Evolutionary conservation across 208 protist species (phyloP).

Genomic region (Tetramitus jugosus): DNA sequence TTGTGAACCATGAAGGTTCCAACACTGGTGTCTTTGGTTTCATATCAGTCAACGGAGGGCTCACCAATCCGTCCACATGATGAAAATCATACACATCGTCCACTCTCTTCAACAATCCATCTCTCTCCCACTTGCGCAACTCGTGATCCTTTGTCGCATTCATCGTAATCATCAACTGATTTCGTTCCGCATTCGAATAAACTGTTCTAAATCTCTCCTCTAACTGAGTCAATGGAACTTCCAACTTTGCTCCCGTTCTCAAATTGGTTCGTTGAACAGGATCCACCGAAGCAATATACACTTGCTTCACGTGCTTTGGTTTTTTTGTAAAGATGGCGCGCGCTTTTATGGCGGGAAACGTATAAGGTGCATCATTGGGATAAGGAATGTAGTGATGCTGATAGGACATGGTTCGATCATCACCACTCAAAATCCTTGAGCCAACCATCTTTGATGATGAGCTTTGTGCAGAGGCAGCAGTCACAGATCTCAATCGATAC

Average conservation of each 20-base stretch:
- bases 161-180: not conserved
- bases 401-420: no score
- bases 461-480: no score
- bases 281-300: conserved; percentile 1
- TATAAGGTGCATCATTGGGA: conserved; percentile 22
- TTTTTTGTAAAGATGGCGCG: conserved; percentile 12
- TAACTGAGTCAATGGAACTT: conserved; percentile 18
- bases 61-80: not conserved
- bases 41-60: not conserved
- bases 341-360: conserved; percentile 12
- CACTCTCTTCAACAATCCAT: not conserved
- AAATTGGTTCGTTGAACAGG: not conserved
- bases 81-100: not conserved
- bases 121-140: not conserved
- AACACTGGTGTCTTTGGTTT: not conserved
- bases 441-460: no score
- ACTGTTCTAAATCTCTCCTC: conserved; percentile 22
- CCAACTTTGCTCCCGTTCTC: conserved; percentile 12
- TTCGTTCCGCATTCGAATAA: not conserved
- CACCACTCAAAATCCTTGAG: not conserved
- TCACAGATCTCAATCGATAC: no score
- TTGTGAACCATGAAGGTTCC: no score
- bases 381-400: conserved; percentile 6
- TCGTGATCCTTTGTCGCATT: not conserved
- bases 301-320: conserved; percentile 6